These are phyloP conservation scores for Erodium texanum DNA, from an alignment of 441 rosid species.

Conservation along the genomic window DNA sequence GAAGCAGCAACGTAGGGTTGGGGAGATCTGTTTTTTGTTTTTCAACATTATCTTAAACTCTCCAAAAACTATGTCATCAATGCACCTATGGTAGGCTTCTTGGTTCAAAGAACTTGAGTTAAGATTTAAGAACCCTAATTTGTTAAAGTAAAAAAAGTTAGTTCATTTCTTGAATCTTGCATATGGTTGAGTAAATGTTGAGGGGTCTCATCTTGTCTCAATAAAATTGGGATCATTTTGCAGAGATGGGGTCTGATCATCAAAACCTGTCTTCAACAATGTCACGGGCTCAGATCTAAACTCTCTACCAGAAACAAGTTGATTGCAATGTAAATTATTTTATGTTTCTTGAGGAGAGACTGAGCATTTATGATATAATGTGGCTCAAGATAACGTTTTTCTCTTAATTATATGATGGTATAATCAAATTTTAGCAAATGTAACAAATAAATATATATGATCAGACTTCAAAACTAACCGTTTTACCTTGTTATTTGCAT, in stretches of 20 bases:
- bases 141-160: no score
- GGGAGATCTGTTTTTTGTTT: background rate
- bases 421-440: no score
- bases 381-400: no score
- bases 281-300: background rate
- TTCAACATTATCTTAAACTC: background rate
- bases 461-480: no score
- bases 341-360: no score
- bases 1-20: background rate
- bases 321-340: no score
- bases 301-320: background rate
- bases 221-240: background rate
- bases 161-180: background rate
- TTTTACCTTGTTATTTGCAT: no score
- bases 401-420: no score
- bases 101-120: background rate
- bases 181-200: background rate
- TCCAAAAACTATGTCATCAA: background rate
- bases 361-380: no score
- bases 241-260: background rate
- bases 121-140: no score
- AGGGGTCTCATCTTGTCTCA: background rate
- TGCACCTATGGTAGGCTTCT: background rate
- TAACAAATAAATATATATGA: no score
- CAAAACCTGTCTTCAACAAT: background rate